phyloP scores from a whole-genome alignment of 2,329 filamentous ascomycete species.

The Coniochaeta sp. region DNA sequence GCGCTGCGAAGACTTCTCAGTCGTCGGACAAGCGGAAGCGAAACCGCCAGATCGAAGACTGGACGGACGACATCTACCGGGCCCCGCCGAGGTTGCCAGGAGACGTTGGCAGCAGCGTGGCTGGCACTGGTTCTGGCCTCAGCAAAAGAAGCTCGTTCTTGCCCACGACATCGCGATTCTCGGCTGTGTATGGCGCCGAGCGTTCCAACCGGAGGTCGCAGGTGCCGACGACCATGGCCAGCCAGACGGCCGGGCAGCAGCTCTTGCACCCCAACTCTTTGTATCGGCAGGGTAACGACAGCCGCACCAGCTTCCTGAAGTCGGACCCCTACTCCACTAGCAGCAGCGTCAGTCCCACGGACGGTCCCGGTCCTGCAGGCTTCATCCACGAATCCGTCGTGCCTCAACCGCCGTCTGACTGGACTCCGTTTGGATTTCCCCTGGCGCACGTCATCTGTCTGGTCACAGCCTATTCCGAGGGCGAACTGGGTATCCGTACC shows the following conservation, averaged over 20 bases:
- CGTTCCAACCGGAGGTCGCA: conserved; percentile 39
- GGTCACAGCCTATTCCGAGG: conserved; percentile 96
- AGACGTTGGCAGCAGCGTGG: conserved; percentile 59
- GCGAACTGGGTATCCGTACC: conserved; percentile 83
- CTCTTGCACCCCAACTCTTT: conserved; percentile 64
- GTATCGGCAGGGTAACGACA: conserved; percentile 61
- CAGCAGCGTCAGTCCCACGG: conserved; percentile 49
- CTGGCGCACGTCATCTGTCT: conserved; percentile 89
- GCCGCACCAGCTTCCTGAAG: conserved; percentile 58
- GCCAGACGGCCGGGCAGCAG: conserved; percentile 68
- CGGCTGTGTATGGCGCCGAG: conserved; percentile 77
- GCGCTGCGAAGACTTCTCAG: conserved; percentile 77
- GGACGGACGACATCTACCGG: conserved; percentile 95
- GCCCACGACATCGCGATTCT: conserved; percentile 91
- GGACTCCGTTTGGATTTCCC: conserved; percentile 94
- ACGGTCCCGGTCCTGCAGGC: conserved; percentile 77
- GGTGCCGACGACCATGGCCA: conserved; percentile 89
- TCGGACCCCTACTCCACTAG: conserved; percentile 45
- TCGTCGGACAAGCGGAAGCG: conserved; percentile 74
- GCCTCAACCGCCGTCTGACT: conserved; percentile 91
- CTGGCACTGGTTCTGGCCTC: conserved; percentile 51
- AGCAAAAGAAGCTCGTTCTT: conserved; percentile 81
- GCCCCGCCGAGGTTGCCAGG: conserved; percentile 76
- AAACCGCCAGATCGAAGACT: conserved; percentile 92
- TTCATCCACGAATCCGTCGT: conserved; percentile 96